A percentile compares a stretch with the other conserved stretches of the same genome.
Conservation (phyloP, 805 yeast genomes). For the Yueomyces sinensis region DNA sequence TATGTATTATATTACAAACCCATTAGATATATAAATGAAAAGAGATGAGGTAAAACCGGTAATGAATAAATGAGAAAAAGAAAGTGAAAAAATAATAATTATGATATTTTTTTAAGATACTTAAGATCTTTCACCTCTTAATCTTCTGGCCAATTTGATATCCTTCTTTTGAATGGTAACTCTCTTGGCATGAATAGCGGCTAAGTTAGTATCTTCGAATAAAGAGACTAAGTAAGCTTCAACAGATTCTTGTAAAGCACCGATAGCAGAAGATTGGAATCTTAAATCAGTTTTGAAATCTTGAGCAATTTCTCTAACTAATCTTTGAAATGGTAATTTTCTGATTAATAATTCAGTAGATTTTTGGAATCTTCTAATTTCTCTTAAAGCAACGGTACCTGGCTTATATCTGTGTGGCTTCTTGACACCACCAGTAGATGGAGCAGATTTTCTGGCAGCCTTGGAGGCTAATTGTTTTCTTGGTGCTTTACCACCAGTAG, state of each 20-base stretch:
- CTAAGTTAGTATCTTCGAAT: conserved; percentile 95
- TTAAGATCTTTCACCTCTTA: conserved; percentile 93
- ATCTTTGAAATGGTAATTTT: conserved; percentile 94
- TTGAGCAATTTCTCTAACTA: conserved; percentile 91
- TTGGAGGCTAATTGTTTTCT: conserved; percentile 86
- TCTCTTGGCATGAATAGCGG: conserved; percentile 98
- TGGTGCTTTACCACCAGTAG: conserved; percentile 94
- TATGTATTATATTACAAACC: no score
- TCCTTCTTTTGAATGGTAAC: conserved; percentile 98
- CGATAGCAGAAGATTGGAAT: conserved; percentile 95
- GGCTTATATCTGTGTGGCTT: conserved; percentile 95
- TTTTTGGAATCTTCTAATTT: conserved; percentile 94
- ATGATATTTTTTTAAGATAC: no score
- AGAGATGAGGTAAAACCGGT: no score
- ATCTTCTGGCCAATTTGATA: conserved; percentile 94
- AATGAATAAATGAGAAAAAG: neutral
- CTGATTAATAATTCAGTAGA: conserved; percentile 90
- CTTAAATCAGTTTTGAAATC: conserved; percentile 88
- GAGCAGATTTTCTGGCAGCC: conserved; percentile 90
- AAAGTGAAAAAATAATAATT: neutral
- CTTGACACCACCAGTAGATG: conserved; percentile 87
- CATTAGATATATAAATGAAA: no score
- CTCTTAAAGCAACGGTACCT: conserved; percentile 94
- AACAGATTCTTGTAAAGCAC: conserved; percentile 97
- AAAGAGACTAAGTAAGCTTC: conserved; percentile 95